Percentiles rank a stretch among this genome's conserved stretches.
phyloP scores from a whole-genome alignment of 2,329 filamentous ascomycete species.

The Pseudogymnoascus sp. region DNA sequence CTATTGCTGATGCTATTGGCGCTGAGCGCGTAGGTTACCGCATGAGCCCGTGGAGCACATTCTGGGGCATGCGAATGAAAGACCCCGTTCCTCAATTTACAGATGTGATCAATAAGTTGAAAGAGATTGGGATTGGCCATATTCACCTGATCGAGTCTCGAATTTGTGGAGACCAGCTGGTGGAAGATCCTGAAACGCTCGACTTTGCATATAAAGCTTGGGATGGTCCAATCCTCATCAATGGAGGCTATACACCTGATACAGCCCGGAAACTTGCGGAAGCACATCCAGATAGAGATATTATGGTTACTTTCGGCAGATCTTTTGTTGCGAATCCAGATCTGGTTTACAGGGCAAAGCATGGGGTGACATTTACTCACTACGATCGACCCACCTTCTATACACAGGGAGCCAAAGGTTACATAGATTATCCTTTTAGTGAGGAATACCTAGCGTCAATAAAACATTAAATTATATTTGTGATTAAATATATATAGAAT shows the following conservation, averaged over 20 bases:
- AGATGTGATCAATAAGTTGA: slow-evolving; percentile 36
- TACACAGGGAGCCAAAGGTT: too few relatives aligned
- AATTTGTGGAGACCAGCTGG: slow-evolving; percentile 34
- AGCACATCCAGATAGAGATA: slow-evolving; percentile 25
- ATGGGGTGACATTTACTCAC: too few relatives aligned
- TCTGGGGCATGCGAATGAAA: slow-evolving; percentile 48
- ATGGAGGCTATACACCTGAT: slow-evolving; percentile 38
- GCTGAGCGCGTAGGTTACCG: slow-evolving; percentile 47
- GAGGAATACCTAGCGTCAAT: too few relatives aligned
- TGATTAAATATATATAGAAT: too few relatives aligned
- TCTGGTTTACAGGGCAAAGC: slow-evolving; percentile 19
- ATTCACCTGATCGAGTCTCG: slow-evolving; percentile 48
- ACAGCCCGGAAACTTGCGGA: slow-evolving; percentile 32
- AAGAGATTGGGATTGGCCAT: slow-evolving; percentile 37
- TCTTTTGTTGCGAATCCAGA: slow-evolving; percentile 42
- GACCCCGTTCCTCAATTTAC: slow-evolving; percentile 27
- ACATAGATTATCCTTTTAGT: too few relatives aligned
- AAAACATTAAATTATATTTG: too few relatives aligned
- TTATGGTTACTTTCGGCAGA: slow-evolving; percentile 37
- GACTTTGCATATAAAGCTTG: slow-evolving; percentile 38
- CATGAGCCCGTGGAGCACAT: slow-evolving; percentile 48
- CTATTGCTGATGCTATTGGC: slow-evolving; percentile 43
- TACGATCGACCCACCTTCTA: too few relatives aligned
- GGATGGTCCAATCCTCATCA: slow-evolving; percentile 41
- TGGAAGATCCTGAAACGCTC: slow-evolving; percentile 22